A percentile compares a stretch with the other conserved stretches of the same genome.
Evolutionary conservation across 768 basidiomycete genomes (phyloP).

Genomic region (Hericium alpestre): DNA sequence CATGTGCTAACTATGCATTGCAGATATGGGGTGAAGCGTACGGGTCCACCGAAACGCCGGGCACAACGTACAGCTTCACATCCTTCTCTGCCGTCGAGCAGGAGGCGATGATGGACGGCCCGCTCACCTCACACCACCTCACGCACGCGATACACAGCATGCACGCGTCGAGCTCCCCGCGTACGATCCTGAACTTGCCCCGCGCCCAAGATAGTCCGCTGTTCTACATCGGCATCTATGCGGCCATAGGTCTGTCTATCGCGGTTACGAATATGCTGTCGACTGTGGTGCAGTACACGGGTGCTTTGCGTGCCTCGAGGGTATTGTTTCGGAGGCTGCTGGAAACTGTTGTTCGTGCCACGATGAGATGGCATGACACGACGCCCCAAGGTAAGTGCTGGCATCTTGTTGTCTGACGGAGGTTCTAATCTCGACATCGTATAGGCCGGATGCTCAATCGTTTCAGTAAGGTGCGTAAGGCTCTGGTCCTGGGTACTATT

Average conservation of each 20-base stretch:
- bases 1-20: neutral
- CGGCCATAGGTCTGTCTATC: slow-evolving; percentile 42
- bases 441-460: slow-evolving; percentile 78
- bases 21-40: slow-evolving; percentile 57
- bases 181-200: slow-evolving; percentile 22
- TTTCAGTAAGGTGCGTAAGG: slow-evolving; percentile 49
- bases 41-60: slow-evolving; percentile 9
- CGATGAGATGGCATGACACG: slow-evolving; percentile 77
- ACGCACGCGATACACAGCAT: slow-evolving; percentile 8
- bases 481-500: too few species aligned
- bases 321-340: slow-evolving; percentile 42
- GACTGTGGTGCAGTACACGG: slow-evolving; percentile 47
- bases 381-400: slow-evolving; percentile 58
- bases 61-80: slow-evolving; percentile 11
- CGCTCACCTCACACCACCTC: slow-evolving; percentile 17
- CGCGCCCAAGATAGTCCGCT: slow-evolving; percentile 49
- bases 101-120: slow-evolving; percentile 15
- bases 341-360: slow-evolving; percentile 63
- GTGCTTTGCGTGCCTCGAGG: slow-evolving; percentile 32
- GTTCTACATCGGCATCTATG: slow-evolving; percentile 64
- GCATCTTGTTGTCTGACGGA: neutral
- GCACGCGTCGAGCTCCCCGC: neutral
- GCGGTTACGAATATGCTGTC: slow-evolving; percentile 38
- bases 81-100: slow-evolving; percentile 17
- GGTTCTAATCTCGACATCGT: neutral